phyloP scores from a whole-genome alignment of 1,139 yeast species.

The Debaryomyces subglobosus region DNA sequence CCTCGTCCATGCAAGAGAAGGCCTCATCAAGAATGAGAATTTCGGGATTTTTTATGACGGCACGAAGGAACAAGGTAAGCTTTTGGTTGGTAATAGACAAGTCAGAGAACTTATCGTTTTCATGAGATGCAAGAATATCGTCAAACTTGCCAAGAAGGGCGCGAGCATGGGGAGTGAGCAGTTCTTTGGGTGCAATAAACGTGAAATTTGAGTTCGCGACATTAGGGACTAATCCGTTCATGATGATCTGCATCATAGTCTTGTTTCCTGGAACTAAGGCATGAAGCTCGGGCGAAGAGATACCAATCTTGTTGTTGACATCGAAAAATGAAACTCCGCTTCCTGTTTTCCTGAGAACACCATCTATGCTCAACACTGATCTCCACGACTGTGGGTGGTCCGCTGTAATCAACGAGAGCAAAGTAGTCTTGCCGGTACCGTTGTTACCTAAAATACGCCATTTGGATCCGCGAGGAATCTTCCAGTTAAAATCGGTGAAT shows the following conservation, averaged over 20 bases:
- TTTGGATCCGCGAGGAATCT: conserved; percentile 67
- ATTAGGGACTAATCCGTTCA: conserved; percentile 66
- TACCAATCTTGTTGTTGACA: conserved; percentile 79
- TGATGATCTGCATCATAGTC: conserved; percentile 59
- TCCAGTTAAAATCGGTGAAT: conserved; percentile 65
- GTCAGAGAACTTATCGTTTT: conserved; percentile 49
- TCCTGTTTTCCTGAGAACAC: conserved; percentile 73
- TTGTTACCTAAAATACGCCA: conserved; percentile 92
- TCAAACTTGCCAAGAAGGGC: conserved; percentile 27
- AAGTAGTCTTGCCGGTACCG: conserved; percentile 92
- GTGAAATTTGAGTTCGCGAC: conserved; percentile 60
- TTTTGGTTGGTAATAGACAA: conserved; percentile 78
- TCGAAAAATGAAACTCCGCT: conserved; percentile 70
- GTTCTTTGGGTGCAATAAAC: conserved; percentile 23
- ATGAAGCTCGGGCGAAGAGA: conserved; percentile 90
- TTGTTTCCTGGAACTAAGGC: conserved; percentile 68
- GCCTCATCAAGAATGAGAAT: conserved; percentile 89
- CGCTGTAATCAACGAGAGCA: conserved; percentile 80
- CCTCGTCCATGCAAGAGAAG: conserved; percentile 84
- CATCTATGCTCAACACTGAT: conserved; percentile 64
- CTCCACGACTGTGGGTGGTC: conserved; percentile 98
- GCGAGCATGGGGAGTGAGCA: conserved; percentile 17
- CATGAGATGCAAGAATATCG: conserved; percentile 31
- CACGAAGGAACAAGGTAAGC: conserved; percentile 70
- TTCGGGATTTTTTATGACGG: conserved; percentile 75